These are phyloP conservation scores for Allodekkera sacchari DNA, from an alignment of 805 yeast species.

Conservation along the genomic window DNA sequence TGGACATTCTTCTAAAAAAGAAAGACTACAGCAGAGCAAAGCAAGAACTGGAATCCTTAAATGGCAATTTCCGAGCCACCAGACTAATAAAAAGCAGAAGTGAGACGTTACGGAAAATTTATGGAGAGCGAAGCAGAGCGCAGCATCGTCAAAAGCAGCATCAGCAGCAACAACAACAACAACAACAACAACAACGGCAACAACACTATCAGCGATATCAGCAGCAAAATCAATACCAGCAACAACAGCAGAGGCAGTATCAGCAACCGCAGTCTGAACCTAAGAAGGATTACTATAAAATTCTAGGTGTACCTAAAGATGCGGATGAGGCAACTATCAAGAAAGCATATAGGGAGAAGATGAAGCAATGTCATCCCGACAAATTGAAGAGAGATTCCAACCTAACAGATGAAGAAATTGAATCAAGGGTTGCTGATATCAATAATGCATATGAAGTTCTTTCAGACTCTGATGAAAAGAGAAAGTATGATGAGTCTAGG, in stretches of 20 bases:
- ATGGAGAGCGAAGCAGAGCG: slow-evolving; percentile 15
- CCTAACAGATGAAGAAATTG: slow-evolving; percentile 58
- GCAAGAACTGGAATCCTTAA: slow-evolving; percentile 26
- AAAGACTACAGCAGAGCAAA: slow-evolving; percentile 31
- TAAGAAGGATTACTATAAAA: slow-evolving; percentile 64
- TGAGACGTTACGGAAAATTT: not conserved
- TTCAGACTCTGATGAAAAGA: slow-evolving; percentile 54
- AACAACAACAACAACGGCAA: slow-evolving; percentile 37
- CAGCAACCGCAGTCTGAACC: slow-evolving; percentile 12
- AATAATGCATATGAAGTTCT: slow-evolving; percentile 89
- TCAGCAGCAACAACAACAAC: slow-evolving; percentile 32
- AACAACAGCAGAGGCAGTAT: slow-evolving; percentile 25
- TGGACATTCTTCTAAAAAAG: slow-evolving; percentile 11
- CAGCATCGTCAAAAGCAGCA: slow-evolving; percentile 24
- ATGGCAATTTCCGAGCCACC: slow-evolving; percentile 31
- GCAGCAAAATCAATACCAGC: slow-evolving; percentile 29
- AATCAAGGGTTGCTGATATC: slow-evolving; percentile 80
- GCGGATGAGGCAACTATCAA: slow-evolving; percentile 71
- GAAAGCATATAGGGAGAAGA: slow-evolving; percentile 70
- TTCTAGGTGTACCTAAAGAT: slow-evolving; percentile 54
- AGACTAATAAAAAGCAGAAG: slow-evolving; percentile 27
- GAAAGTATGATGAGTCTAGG: slow-evolving; percentile 48
- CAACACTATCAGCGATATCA: slow-evolving; percentile 34
- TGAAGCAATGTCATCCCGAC: slow-evolving; percentile 87
- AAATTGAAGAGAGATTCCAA: slow-evolving; percentile 58